Evolutionary conservation across 495 filamentous ascomycete species (phyloP), one percentile per base, ranked within the genome.

Genomic region (Aspergillus leporis): DNA sequence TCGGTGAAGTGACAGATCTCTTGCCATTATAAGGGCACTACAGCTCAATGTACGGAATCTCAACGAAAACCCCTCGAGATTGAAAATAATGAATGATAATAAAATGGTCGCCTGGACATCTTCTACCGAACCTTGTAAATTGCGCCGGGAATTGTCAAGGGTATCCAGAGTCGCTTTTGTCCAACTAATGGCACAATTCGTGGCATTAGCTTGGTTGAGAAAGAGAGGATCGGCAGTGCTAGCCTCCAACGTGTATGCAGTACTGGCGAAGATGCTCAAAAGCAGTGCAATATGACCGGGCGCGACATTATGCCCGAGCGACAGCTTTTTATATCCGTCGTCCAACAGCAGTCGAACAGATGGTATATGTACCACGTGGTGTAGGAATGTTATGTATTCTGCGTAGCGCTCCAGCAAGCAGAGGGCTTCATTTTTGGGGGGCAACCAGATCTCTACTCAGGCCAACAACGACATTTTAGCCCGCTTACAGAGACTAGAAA

Each of bases 351-450:
- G n/a, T 5, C 23, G 48, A 25, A 51, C 25, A 7, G 48, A 51
- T 14, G 23, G 48, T 3, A 51, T 10, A 18, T 51, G 48, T n/a
- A 32, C 1, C 14, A 51, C 30, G 1, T 51, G 48, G 25, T 51
- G 48, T 12, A 51, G 16, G 14, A 2, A 32, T 14, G 23, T n/a
- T n/a, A 51, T 31, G 14, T 51, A 31, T 5, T 51, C 9, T 2
- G 40, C 49, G 43, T n/a, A 61, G 36, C 14, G 49, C 45, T 31
- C 54, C 40, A 41, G 32, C 49, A 14, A 49, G 49, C 54, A 57
- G 53, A 34, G 54, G 23, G 36, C 36, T 40, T 40, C 22, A 65
- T n/a, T 30, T 14, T 51, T 51, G 23, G 48, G n/a, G 8, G 48
- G 48, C 22, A 51, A 3, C 23, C 48, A 51, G 16, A 51, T 9